Evolutionary conservation across 352 stramenopile genomes (phyloP), one percentile per base, ranked within the genome.

Genomic region (Globisporangium ultimum): DNA sequence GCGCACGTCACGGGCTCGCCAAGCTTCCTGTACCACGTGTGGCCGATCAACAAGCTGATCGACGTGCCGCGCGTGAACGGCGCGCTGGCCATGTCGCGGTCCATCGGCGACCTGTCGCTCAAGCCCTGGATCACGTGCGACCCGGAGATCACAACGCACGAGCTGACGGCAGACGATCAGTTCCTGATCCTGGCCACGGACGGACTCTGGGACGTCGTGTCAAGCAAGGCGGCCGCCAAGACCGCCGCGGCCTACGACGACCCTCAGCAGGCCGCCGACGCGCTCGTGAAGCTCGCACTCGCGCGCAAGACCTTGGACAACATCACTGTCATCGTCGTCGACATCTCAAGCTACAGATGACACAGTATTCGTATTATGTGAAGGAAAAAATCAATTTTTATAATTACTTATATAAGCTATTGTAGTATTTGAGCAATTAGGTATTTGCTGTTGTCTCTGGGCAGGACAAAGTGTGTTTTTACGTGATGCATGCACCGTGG

Each of bases 31-130:
- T 86, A 88, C 61, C 68, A 75, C 49, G 59, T 92, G 36, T 95
- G 83, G 83, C 79, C 79, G 9, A 70, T 95, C 38, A 92, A 79
- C 50, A 83, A 80, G 43, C 69, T 91, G 51, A 50, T 95, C 47
- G 86, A 93, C 60, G 85, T 91, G 18, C 82, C 84, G 7, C 82
- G 86, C 14, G 84, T 95, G 24, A 92, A 95, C 58, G 86, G 86
- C 38, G 68, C 74, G 13, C 66, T 95, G 34, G 83, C 84, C 18
- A 89, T 95, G 72, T 91, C 86, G 28, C 72, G 86, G 24, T 92
- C 86, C 24, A 93, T 95, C 34, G 86, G 86, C 17, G 86, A 95
- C 60, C 59, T 89, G 38, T 88, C 80, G 6, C 67, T 93, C 17
- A 93, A 93, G 68, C 45, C 72, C 1, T 88, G 65, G 48, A 87